These are phyloP conservation scores for Emmonsiellopsis sp. DNA, from an alignment of 2,329 filamentous ascomycete genomes.

Conservation along the genomic window DNA sequence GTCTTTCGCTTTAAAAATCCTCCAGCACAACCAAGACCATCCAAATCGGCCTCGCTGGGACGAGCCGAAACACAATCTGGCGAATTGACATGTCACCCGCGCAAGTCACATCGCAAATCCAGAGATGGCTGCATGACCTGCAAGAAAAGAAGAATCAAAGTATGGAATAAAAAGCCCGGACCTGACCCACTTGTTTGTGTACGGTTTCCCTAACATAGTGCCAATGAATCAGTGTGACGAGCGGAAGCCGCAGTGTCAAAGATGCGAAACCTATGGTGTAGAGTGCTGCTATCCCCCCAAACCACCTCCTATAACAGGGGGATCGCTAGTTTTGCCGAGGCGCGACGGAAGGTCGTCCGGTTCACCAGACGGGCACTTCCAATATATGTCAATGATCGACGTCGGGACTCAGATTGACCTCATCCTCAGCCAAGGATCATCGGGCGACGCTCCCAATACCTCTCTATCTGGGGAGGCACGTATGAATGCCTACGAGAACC, in stretches of 20 bases:
- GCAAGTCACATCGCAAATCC: slow-evolving; percentile 26
- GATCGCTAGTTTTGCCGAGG: background rate
- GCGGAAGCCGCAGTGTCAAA: slow-evolving; percentile 21
- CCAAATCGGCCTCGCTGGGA: background rate
- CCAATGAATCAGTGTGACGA: slow-evolving; percentile 23
- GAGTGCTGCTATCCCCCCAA: slow-evolving; percentile 18
- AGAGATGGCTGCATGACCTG: slow-evolving; percentile 24
- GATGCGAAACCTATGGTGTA: slow-evolving; percentile 21
- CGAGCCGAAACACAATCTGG: background rate
- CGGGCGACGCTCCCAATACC: background rate
- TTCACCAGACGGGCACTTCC: background rate
- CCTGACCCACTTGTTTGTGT: background rate
- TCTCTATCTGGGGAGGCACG: background rate
- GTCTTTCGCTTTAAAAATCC: slow-evolving; percentile 12
- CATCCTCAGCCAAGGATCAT: slow-evolving; percentile 11
- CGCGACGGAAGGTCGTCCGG: background rate
- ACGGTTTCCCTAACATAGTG: background rate
- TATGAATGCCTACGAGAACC: slow-evolving; percentile 11
- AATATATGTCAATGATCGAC: slow-evolving; percentile 6
- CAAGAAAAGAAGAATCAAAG: slow-evolving; percentile 27
- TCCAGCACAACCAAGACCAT: background rate
- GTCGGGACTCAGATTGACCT: slow-evolving; percentile 13
- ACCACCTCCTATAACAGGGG: background rate
- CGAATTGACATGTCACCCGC: slow-evolving; percentile 19
- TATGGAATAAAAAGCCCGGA: slow-evolving; percentile 8